Base-by-base conservation (phyloP, 495 filamentous ascomycete species). In the Penicillium canescens region DNA sequence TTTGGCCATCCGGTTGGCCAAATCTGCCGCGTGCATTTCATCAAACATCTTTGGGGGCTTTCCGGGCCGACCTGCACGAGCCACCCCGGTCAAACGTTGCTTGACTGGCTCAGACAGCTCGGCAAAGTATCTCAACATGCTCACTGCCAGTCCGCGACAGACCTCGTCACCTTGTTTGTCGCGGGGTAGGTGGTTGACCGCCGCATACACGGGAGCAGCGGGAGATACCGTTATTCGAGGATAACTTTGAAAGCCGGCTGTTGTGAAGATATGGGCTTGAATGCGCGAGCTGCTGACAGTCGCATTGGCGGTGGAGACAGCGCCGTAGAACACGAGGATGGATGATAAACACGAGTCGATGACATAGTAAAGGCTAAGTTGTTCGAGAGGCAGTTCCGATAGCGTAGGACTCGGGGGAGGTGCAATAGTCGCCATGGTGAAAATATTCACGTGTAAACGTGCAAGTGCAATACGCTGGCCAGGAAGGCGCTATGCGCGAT, bases 161-260 rank as follows among this genome's bases (percentile, higher is more conserved):
- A 96, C 74, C 65, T 96, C 92, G 67, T 96, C 90, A 37, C 92
- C 93, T 77, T 98, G 94, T 69, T 89, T 89, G 62, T 96, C 92
- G 51, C 89, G 85, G 20, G 95, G 90, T n/a, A 99, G 81, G 65
- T 95, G 84, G 65, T 88, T 86, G 65, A 98, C 92, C 28, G 91
- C 92, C 52, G 85, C 83, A 68, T 97, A 98, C 55, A 95, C 84
- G n/a, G 94, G 86, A n/a, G 93, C 96, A 51, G 86, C 92, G 20
- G 92, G 93, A 20, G 94, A 94, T 47, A 97, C 84, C 11, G 90
- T 93, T 57, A 98, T 83, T 59, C 94, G 90, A 54, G 89, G 85
- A 67, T 91, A 98, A 48, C 87, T 90, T 56, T 88, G 85, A 50
- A 93, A 87, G 45, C 94, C 94, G 41, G 90, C 93, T 3, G 90